Conservation (phyloP, 805 yeast genomes). For the Grigorovia jiainica region DNA sequence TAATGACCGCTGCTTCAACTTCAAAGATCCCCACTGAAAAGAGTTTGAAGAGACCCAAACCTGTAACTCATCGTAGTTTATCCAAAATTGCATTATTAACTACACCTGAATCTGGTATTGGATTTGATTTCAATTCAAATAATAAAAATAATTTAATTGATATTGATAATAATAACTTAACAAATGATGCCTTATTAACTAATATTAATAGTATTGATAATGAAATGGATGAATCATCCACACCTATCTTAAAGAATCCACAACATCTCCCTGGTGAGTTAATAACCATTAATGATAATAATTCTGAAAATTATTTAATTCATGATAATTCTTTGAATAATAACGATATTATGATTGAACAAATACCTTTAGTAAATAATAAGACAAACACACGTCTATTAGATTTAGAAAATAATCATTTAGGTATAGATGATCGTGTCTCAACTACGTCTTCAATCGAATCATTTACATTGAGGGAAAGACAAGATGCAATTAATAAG, state of each 20-base stretch:
- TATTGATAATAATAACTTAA: not conserved
- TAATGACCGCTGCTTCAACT: not conserved
- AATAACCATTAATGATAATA: not conserved
- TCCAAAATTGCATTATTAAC: slow-evolving; percentile 2
- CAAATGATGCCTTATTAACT: not conserved
- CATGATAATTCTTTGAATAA: slow-evolving; percentile 6
- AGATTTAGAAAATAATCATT: slow-evolving; percentile 8
- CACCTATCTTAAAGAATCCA: not conserved
- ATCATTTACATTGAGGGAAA: slow-evolving; percentile 78
- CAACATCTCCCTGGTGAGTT: not conserved
- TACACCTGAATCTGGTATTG: slow-evolving; percentile 4
- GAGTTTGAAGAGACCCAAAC: not conserved
- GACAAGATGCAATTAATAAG: slow-evolving; percentile 92
- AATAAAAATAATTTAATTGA: not conserved
- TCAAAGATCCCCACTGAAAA: not conserved
- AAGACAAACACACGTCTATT: slow-evolving; percentile 18
- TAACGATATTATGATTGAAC: slow-evolving; percentile 12
- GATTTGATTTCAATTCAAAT: slow-evolving; percentile 1
- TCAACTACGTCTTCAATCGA: slow-evolving; percentile 45
- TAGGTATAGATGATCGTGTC: slow-evolving; percentile 23
- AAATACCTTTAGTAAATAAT: slow-evolving; percentile 7
- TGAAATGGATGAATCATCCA: not conserved
- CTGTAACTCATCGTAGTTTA: not conserved
- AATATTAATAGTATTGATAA: not conserved
- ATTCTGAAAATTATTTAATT: slow-evolving; percentile 8